These are phyloP conservation scores for Quercus dentata DNA, from an alignment of 306 rosid genomes.

Conservation along the genomic window DNA sequence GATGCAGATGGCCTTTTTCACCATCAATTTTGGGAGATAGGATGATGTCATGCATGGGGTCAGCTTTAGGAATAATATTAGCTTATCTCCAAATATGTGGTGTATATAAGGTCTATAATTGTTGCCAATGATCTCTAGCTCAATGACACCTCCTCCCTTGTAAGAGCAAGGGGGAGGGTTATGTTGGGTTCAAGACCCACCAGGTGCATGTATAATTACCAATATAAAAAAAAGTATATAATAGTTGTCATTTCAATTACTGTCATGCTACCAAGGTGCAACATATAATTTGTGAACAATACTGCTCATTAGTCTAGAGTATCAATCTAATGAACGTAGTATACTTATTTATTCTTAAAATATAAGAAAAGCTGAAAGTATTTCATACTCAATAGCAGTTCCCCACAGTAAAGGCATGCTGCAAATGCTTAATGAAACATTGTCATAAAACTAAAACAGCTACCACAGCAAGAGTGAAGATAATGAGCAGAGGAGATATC, in stretches of 20 bases:
- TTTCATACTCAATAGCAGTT: neutral
- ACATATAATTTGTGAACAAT: neutral
- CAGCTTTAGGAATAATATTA: neutral
- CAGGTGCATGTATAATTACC: too few species aligned
- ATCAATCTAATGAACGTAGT: neutral
- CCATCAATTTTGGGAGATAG: neutral
- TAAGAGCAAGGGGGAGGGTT: too few species aligned
- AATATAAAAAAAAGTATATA: neutral
- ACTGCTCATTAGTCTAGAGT: neutral
- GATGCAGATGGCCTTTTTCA: neutral
- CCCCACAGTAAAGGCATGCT: neutral
- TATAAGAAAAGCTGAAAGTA: neutral
- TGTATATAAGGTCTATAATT: neutral
- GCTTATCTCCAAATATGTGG: neutral
- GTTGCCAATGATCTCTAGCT: neutral
- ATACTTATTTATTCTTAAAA: neutral
- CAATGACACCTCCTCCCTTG: too few species aligned
- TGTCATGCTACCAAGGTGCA: neutral
- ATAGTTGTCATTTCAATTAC: neutral
- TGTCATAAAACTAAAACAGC: neutral
- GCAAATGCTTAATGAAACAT: neutral
- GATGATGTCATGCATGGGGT: neutral
- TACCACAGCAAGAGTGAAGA: neutral
- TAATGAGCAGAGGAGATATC: neutral
- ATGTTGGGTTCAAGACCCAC: too few species aligned